Percentiles rank a stretch among this genome's conserved stretches.
Evolutionary conservation across 495 filamentous ascomycete species (phyloP).

Genomic region (Endocarpon pusillum): DNA sequence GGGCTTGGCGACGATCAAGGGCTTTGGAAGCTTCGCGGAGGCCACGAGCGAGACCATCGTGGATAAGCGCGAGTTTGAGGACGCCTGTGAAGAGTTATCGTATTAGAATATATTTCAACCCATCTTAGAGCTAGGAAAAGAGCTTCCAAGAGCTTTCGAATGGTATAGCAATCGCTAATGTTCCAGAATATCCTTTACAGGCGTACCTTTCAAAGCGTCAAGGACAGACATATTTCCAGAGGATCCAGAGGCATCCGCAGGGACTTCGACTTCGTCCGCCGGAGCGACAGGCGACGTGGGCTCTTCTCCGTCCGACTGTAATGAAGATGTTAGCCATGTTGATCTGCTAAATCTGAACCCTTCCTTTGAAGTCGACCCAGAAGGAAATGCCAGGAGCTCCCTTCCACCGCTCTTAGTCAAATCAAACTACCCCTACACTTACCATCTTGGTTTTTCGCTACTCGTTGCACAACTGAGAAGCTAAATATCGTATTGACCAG

Average conservation of each 20-base stretch:
- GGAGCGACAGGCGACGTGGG: slow-evolving; percentile 52
- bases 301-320: slow-evolving; percentile 75
- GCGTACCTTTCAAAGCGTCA: slow-evolving; percentile 75
- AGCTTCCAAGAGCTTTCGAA: too few relatives aligned
- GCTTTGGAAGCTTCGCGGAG: slow-evolving; percentile 96
- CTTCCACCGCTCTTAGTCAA: not conserved
- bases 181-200: not conserved
- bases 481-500: slow-evolving; percentile 14
- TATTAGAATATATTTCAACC: too few relatives aligned
- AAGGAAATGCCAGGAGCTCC: not conserved
- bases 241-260: slow-evolving; percentile 56
- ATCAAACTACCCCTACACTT: slow-evolving; percentile 4
- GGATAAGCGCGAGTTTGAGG: slow-evolving; percentile 94
- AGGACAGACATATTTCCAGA: slow-evolving; percentile 95
- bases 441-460: slow-evolving; percentile 20
- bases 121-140: too few relatives aligned
- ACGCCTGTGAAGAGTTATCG: slow-evolving; percentile 36
- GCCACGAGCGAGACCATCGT: slow-evolving; percentile 96
- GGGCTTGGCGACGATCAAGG: slow-evolving; percentile 90
- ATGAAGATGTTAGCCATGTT: slow-evolving; percentile 3
- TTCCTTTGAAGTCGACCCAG: slow-evolving; percentile 2
- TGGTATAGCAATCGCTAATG: too few relatives aligned
- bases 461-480: not conserved
- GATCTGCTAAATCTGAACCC: slow-evolving; percentile 1
- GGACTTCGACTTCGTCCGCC: slow-evolving; percentile 81